Evolutionary conservation across 495 filamentous ascomycete species (phyloP).

Genomic region (Pseudoneurospora amorphoporcata): DNA sequence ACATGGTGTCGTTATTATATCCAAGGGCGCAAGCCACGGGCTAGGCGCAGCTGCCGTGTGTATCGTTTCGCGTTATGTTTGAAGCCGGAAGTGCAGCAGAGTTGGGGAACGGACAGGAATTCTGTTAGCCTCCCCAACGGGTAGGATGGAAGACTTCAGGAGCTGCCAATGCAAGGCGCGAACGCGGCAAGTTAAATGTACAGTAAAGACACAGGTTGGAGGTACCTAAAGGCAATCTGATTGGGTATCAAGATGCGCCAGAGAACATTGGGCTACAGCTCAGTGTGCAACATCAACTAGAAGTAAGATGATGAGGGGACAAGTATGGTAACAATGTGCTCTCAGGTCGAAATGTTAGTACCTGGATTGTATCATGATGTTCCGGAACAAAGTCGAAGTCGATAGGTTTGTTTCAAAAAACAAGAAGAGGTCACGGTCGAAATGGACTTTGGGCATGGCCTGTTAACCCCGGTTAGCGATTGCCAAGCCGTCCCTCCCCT

Average conservation of each 20-base stretch:
- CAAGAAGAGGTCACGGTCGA: background rate
- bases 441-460: background rate
- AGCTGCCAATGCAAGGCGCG: background rate
- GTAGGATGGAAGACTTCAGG: background rate
- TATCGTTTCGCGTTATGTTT: background rate
- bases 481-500: background rate
- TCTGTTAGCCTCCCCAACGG: background rate
- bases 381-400: background rate
- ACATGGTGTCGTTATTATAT: slow-evolving; percentile 24
- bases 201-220: background rate
- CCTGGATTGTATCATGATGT: background rate
- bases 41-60: background rate
- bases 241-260: background rate
- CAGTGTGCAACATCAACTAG: background rate
- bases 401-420: background rate
- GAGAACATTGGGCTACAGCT: background rate
- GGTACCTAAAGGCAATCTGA: background rate
- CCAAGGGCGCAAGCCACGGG: background rate
- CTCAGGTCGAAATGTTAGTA: background rate
- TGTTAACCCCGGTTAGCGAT: background rate
- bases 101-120: too few relatives aligned
- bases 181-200: background rate
- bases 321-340: background rate
- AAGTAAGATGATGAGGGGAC: background rate
- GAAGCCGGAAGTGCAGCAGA: background rate